Conservation (phyloP, 2,329 filamentous ascomycete genomes). For the Ophiostoma sp. region DNA sequence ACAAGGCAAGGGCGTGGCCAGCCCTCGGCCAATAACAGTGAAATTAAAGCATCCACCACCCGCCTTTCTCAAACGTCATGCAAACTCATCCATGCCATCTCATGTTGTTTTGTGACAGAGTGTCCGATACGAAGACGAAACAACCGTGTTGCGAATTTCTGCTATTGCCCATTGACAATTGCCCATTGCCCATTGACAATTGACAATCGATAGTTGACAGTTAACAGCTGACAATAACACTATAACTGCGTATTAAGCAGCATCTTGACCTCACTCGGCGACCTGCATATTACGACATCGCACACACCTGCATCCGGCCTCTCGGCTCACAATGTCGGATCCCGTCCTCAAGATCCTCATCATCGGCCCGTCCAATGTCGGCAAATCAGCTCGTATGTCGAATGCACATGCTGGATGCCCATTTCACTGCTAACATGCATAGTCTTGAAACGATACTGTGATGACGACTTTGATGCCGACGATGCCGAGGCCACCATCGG, state of each 20-base stretch:
- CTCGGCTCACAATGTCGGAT: conserved; percentile 30
- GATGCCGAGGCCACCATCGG: conserved; percentile 51
- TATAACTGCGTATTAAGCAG: neutral
- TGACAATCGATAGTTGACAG: too few species aligned
- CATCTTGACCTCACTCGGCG: neutral
- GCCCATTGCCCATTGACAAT: too few species aligned
- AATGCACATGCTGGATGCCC: neutral
- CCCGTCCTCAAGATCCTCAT: conserved; percentile 50
- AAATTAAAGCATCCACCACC: conserved; percentile 4
- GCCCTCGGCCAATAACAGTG: neutral
- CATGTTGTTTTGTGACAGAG: neutral
- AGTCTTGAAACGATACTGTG: conserved; percentile 52
- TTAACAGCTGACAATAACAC: too few species aligned
- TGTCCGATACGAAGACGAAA: too few species aligned
- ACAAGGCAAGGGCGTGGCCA: neutral
- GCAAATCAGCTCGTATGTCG: conserved; percentile 49
- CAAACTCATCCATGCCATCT: neutral
- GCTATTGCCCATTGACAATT: too few species aligned
- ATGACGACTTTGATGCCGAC: conserved; percentile 53
- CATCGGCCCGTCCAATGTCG: conserved; percentile 51
- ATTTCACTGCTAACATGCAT: conserved; percentile 14
- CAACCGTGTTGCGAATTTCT: too few species aligned
- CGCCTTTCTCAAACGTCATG: conserved; percentile 6
- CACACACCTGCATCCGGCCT: neutral
- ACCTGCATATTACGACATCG: neutral